Base-by-base conservation (phyloP, 83 land plant genomes). In the Isoetes engelmannii region DNA sequence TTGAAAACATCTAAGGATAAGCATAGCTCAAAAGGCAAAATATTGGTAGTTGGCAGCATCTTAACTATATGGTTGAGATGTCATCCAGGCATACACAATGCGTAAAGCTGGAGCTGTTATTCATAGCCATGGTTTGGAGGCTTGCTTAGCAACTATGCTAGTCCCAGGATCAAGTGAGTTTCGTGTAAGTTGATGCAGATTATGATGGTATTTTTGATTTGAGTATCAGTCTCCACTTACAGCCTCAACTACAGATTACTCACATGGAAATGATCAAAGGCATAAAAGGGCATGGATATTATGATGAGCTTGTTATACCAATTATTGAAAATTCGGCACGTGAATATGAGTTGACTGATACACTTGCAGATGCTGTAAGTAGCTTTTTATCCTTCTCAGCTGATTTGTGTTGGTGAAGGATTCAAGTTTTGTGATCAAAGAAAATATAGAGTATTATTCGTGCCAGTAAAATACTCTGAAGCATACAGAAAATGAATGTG, bases 261-360 rank as follows among this genome's bases (percentile, higher is more conserved):
- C 97, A 96, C 69, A 92, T 96, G 99, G 99, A 96, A 71, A 96
- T 96, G 99, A 89, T 96, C 18, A 96, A 96, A 79, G 99, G 97
- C 78, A 92, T 96, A 48, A 74, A 80, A 69, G 99, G 99, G 42
- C 99, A 96, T 84, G 99, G 97, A 43, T 96, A 96, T 70, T 71
- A 87, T 84, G 99, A 96, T 78, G 99, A 96, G 73, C 95, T 96
- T 74, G 95, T 96, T 28, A 75, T 96, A 57, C 99, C 99, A 58
- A 96, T 96, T 37, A 85, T 96, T 69, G 99, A 96, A 70, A 96
- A 96, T 72, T 85, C 97, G 43, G 89, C 99, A 4, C 85, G 79
- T 76, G 99, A 96, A 74, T 72, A 86, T 57, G 99, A 96, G 77
- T 86, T 96, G 19, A 96, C 95, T 43, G 95, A 89, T 9, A 84